Evolutionary conservation across 257 asterid species (phyloP), one percentile per base, ranked within the genome.

Genomic region (Anisodus acutangulus): DNA sequence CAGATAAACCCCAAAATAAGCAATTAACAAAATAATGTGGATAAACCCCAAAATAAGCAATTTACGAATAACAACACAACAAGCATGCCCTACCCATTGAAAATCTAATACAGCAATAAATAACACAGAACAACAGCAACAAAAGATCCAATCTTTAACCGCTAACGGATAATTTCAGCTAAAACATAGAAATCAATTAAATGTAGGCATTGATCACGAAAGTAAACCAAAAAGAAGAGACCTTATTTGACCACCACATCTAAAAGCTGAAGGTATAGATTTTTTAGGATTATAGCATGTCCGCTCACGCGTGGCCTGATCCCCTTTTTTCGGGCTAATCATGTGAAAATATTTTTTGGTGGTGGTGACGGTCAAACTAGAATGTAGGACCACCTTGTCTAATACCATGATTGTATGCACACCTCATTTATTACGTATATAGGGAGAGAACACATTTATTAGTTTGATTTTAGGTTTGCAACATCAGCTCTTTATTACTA

Each of bases 391-490:
- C 45, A 11, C 60, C 41, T 19, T 74, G 31, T 49, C 60, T 76
- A 26, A 53, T 53, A 8, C 47, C 81, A 53, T 53, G 64, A 53
- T 53, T 26, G 47, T 53, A 31, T 1, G 49, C 26, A 3, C 26
- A 4, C 81, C 64, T 78, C 81, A 26, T 76, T 11, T 49, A 49
- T 74, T 2, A 6, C 43, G 3, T 22, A 13, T 11, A 74, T 22
- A 74, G 62, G n/a, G 7, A 74, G 45, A 13, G 81, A 74, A 74
- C 81, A 49, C 81, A 74, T 49, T 47, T 74, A 49, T 6, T 74
- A 19, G 81, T 74, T 49, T 49, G 45, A 26, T 63, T 63, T 63
- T 22, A 62, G 69, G 69, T 22, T 31, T 31, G 35, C 35, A 31
- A 31, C 81, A 72, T n/a, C 80, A 2, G 59, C 81, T 41, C 45